Conservation (phyloP, 208 protist species). For the Kentomonas sorsogonicus region DNA sequence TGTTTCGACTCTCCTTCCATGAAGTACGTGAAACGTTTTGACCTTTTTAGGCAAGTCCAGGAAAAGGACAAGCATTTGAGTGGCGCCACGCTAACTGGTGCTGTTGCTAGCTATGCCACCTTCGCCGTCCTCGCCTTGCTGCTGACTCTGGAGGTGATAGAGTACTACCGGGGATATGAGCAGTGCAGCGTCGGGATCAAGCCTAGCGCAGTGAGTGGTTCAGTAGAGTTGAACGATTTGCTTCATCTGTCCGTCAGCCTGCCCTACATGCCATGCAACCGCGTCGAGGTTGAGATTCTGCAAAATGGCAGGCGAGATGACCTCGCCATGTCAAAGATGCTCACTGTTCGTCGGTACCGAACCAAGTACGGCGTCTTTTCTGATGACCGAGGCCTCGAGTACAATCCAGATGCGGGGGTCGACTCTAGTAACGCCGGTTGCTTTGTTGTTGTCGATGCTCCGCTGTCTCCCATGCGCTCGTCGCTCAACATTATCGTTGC, state of each 20-base stretch:
- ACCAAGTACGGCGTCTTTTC: no score
- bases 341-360: no score
- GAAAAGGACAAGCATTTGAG: constrained; percentile 32
- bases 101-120: constrained; percentile 16
- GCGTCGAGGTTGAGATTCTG: neutral
- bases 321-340: no score
- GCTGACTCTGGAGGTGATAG: constrained; percentile 12
- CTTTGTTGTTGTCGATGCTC: no score
- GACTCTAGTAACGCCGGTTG: no score
- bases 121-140: constrained; percentile 16
- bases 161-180: constrained; percentile 26
- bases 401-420: no score
- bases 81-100: constrained; percentile 20
- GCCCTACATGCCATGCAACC: neutral
- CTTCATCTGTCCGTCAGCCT: neutral
- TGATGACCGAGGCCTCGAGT: no score
- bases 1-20: neutral
- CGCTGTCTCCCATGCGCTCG: no score
- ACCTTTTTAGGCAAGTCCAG: constrained; percentile 37
- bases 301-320: neutral
- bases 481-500: no score
- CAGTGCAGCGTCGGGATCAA: constrained; percentile 14
- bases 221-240: neutral
- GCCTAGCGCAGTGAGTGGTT: neutral
- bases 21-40: constrained; percentile 17